Conservation (phyloP, 2,329 filamentous ascomycete species). For the Periglandula ipomoeae region DNA sequence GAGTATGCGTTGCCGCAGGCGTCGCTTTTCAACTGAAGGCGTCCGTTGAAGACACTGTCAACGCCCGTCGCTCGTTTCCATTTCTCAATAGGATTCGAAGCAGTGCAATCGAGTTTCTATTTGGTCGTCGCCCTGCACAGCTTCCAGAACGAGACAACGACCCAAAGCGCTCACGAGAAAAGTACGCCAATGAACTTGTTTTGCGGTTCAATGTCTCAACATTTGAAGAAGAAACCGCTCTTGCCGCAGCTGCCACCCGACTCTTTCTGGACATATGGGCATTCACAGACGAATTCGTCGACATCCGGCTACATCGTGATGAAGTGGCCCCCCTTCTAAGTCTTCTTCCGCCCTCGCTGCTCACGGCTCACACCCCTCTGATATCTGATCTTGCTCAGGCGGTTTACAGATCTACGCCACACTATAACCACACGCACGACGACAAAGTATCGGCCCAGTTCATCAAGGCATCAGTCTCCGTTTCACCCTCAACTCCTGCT, state of each 20-base stretch:
- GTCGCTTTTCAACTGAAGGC: background rate
- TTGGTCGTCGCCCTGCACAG: conserved; percentile 33
- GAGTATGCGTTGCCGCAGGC: background rate
- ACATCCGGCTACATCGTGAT: conserved; percentile 69
- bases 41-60: conserved; percentile 7
- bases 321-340: conserved; percentile 70
- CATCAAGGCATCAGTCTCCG: conserved; percentile 10
- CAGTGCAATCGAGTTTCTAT: conserved; percentile 38
- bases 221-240: conserved; percentile 55
- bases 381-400: conserved; percentile 73
- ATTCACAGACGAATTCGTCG: conserved; percentile 70
- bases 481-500: conserved; percentile 23
- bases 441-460: background rate
- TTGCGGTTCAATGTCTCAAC: conserved; percentile 75
- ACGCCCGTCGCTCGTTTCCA: conserved; percentile 31
- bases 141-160: conserved; percentile 13
- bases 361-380: conserved; percentile 61
- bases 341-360: conserved; percentile 66
- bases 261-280: conserved; percentile 90
- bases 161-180: conserved; percentile 26
- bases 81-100: conserved; percentile 43
- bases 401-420: conserved; percentile 48
- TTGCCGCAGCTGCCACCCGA: conserved; percentile 63
- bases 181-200: conserved; percentile 76
- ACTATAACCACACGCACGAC: conserved; percentile 8